Evolutionary conservation across 768 basidiomycete species (phyloP), one percentile per base, ranked within the genome.

Genomic region (Lepiota subincarnata): DNA sequence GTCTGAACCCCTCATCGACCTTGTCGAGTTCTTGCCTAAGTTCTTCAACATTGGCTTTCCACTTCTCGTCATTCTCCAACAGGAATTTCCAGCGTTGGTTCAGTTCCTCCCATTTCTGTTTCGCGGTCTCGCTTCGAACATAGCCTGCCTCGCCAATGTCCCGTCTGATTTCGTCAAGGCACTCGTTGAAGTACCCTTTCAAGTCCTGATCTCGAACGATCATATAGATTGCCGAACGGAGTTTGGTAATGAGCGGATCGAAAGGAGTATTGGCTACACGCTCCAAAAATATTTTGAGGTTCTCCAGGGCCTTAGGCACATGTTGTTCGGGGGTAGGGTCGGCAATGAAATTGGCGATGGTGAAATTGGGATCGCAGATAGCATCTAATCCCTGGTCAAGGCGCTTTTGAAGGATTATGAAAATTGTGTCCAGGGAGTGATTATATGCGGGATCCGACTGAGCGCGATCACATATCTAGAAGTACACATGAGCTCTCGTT

Each of bases 281-380:
- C 46, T 77, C 76, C 36, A 79, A 39, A 45, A 81, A 61, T 0
- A 62, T 66, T 58, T 83, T 78, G 36, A 79, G 62, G n/a, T 77
- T 66, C 11, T 65, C 57, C 22, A 89, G 66, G 2, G 81, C 83
- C 36, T 75, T 72, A 42, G 77, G 69, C 22, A 87, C 64, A 57
- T 86, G 83, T 61, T 86, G 77, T 47, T 83, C 84, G 3, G 78
- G 73, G 0, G 84, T 81, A 14, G 82, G 77, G 47, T 89, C 86
- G 7, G 78, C 64, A 50, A 88, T 72, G 61, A 88, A 78, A 1
- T 73, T 73, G 12, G 77, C 73, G 34, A 89, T 70, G 0, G 79
- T 77, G 20, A 74, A 63, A 51, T 77, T 73, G 38, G 75, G 66
- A 46, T 68, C 73, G 1, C 77, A 68, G 0, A 78, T 78, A 0